Conservation (phyloP, 257 asterid genomes). For the Hygrophila difformis region DNA sequence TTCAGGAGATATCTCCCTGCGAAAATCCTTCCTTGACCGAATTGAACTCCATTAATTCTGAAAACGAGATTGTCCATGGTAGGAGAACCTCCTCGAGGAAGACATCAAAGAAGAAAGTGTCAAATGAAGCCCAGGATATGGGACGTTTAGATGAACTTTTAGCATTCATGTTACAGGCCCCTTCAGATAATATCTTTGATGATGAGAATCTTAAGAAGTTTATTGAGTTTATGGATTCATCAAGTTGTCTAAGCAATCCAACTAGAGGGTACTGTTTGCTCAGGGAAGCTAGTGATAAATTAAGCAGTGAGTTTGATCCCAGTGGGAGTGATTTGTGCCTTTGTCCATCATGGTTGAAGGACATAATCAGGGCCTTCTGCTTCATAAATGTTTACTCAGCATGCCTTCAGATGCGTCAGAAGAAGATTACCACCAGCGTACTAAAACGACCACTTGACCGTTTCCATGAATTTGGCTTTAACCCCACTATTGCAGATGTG, state of each 20-base stretch:
- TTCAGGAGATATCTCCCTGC: constrained; percentile 20
- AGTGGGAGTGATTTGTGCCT: constrained; percentile 33
- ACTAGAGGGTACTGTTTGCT: constrained; percentile 46
- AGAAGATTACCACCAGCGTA: constrained; percentile 27
- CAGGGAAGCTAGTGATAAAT: constrained; percentile 21
- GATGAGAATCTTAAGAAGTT: constrained; percentile 34
- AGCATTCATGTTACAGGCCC: constrained; percentile 34
- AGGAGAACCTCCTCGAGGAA: constrained; percentile 21
- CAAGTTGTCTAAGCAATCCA: constrained; percentile 51
- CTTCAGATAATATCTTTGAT: constrained; percentile 28
- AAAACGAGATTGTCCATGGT: constrained; percentile 21
- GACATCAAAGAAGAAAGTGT: constrained; percentile 26
- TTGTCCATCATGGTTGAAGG: constrained; percentile 78
- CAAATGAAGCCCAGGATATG: constrained; percentile 23
- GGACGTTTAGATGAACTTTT: constrained; percentile 28
- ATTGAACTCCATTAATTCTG: constrained; percentile 20
- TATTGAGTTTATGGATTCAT: constrained; percentile 37
- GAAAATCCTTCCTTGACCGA: constrained; percentile 22
- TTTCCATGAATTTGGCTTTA: constrained; percentile 42
- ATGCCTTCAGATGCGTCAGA: constrained; percentile 41
- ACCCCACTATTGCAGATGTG: constrained; percentile 33
- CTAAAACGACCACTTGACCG: constrained; percentile 37
- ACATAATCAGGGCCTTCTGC: constrained; percentile 39
- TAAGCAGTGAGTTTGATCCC: constrained; percentile 21
- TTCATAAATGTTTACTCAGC: constrained; percentile 57